Percentiles rank a stretch among this genome's conserved stretches.
Evolutionary conservation across 345 rosid species (phyloP).

Genomic region (Bruguiera gymnorhiza): DNA sequence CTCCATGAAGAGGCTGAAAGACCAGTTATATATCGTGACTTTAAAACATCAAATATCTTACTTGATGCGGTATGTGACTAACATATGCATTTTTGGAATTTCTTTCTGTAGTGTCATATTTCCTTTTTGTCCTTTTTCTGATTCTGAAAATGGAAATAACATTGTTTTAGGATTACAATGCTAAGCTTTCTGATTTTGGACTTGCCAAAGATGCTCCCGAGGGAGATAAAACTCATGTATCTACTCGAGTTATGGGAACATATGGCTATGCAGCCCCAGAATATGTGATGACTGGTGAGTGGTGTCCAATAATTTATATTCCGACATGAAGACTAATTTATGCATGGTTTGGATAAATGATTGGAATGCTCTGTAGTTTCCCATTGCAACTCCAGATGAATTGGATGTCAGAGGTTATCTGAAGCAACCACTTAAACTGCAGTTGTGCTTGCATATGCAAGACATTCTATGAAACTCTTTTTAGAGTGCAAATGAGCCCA

Average conservation of each 20-base stretch:
- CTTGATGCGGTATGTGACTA: conserved; percentile 34
- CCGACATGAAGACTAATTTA: background rate
- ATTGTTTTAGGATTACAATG: conserved; percentile 35
- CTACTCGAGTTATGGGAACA: conserved; percentile 48
- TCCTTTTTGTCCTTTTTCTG: background rate
- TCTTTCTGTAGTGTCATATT: background rate
- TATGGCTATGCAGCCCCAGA: conserved; percentile 47
- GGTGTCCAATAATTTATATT: background rate
- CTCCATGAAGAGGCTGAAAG: conserved; percentile 42
- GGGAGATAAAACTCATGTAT: conserved; percentile 41
- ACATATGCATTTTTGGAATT: background rate
- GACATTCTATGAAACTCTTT: background rate
- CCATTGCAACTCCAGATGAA: background rate
- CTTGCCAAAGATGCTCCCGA: conserved; percentile 48
- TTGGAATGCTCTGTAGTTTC: background rate
- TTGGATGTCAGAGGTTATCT: background rate
- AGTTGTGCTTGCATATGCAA: background rate
- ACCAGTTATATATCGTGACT: conserved; percentile 43
- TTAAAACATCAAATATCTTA: conserved; percentile 42
- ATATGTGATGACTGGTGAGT: conserved; percentile 42
- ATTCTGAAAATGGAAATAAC: background rate
- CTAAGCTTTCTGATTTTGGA: conserved; percentile 46
- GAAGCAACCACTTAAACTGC: background rate
- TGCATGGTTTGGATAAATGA: background rate
- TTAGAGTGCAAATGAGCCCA: background rate